phyloP scores from a whole-genome alignment of 768 basidiomycete genomes.

The Leccinum subtestaceum region DNA sequence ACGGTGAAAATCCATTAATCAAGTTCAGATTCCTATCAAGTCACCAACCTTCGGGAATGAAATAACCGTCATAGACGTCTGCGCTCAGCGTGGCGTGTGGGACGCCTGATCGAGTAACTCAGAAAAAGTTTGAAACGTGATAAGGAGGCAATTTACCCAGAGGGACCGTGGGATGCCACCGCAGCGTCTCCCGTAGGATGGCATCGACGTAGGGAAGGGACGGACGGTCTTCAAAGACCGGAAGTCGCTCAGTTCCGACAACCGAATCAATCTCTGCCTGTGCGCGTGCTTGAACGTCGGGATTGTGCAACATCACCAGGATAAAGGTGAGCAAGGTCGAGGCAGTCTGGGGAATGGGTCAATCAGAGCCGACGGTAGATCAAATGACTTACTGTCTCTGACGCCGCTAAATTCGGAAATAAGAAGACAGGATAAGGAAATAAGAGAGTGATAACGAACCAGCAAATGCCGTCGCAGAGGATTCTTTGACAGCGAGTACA shows the following conservation, averaged over 20 bases:
- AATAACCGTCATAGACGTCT: conserved; percentile 46
- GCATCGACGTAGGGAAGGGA: conserved; percentile 30
- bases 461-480: conserved; percentile 30
- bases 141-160: conserved; percentile 23
- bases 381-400: conserved; percentile 23
- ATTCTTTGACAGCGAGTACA: conserved; percentile 26
- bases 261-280: conserved; percentile 38
- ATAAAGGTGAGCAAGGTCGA: conserved; percentile 33
- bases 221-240: conserved; percentile 28
- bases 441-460: conserved; percentile 14
- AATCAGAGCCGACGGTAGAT: neutral
- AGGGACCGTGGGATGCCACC: conserved; percentile 37
- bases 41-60: conserved; percentile 51
- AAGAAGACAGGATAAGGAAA: neutral
- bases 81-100: conserved; percentile 36
- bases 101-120: conserved; percentile 21
- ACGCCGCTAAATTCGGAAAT: conserved; percentile 19
- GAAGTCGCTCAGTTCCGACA: conserved; percentile 31
- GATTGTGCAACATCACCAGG: conserved; percentile 37
- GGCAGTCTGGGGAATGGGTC: conserved; percentile 23
- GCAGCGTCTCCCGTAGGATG: conserved; percentile 31
- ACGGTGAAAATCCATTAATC: neutral
- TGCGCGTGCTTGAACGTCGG: conserved; percentile 36
- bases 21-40: neutral
- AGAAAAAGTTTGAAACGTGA: neutral